A percentile compares a stretch with the other conserved stretches of the same genome.
Conservation (phyloP, 2,329 filamentous ascomycete genomes). For the Talaromyces sp. region DNA sequence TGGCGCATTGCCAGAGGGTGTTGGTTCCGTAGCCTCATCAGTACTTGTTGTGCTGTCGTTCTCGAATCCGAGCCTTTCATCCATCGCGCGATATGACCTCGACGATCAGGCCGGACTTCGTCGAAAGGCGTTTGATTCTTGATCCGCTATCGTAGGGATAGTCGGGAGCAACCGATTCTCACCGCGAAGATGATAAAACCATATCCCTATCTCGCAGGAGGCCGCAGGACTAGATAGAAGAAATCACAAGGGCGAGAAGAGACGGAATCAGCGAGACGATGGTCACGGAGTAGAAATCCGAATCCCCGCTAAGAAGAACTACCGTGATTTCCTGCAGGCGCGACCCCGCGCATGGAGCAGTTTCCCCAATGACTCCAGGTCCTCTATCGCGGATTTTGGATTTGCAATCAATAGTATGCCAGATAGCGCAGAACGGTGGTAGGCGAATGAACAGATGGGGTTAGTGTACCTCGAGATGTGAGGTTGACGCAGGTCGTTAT, state of each 20-base stretch:
- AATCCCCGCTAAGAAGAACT: background rate
- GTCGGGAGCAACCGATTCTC: background rate
- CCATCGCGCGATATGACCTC: constrained; percentile 9
- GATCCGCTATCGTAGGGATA: background rate
- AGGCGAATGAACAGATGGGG: constrained; percentile 7
- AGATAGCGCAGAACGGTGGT: background rate
- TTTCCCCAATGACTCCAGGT: constrained; percentile 3
- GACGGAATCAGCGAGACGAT: background rate
- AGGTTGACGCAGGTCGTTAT: constrained; percentile 2
- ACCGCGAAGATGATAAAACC: background rate
- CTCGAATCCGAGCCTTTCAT: constrained; percentile 9
- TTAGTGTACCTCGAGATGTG: background rate
- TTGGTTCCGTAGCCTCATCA: constrained; percentile 6
- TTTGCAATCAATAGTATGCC: background rate
- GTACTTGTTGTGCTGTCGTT: constrained; percentile 13
- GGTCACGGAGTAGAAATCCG: background rate
- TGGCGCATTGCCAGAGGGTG: background rate
- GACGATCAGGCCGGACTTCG: background rate
- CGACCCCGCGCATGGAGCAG: constrained; percentile 2
- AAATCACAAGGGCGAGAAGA: background rate
- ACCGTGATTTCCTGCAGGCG: background rate
- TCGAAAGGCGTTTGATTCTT: background rate
- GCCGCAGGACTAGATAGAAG: background rate
- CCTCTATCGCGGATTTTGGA: background rate
- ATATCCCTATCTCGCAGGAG: background rate